These are phyloP conservation scores for Cyberlindnera lachancei DNA, from an alignment of 805 yeast genomes.

Conservation along the genomic window DNA sequence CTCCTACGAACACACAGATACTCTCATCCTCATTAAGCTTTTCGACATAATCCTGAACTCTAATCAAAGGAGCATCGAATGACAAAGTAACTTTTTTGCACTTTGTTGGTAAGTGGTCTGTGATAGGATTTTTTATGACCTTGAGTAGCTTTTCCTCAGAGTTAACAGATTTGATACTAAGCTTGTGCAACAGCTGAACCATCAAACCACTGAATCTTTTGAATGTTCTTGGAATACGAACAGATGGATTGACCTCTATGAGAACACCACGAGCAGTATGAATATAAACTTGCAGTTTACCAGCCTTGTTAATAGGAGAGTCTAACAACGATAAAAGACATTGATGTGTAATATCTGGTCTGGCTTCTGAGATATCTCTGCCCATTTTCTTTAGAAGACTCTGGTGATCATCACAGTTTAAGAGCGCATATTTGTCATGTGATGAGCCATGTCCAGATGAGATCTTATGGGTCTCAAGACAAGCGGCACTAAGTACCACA, in stretches of 20 bases:
- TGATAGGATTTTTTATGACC: constrained; percentile 94
- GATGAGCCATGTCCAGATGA: constrained; percentile 62
- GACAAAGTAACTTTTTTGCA: constrained; percentile 91
- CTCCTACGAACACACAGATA: constrained; percentile 96
- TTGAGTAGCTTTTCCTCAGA: constrained; percentile 90
- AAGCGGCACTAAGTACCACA: constrained; percentile 94
- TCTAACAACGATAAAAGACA: constrained; percentile 90
- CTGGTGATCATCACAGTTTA: constrained; percentile 98
- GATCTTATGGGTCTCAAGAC: constrained; percentile 89
- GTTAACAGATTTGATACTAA: constrained; percentile 89
- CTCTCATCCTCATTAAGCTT: constrained; percentile 84
- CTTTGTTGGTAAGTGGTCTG: constrained; percentile 93
- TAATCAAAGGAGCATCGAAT: constrained; percentile 80
- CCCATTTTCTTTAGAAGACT: constrained; percentile 93
- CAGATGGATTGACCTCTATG: constrained; percentile 92
- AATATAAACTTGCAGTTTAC: constrained; percentile 91
- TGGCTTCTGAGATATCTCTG: constrained; percentile 93
- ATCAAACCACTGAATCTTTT: constrained; percentile 95
- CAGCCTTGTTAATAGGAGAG: constrained; percentile 98
- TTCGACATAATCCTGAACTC: constrained; percentile 79
- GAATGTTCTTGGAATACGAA: constrained; percentile 96
- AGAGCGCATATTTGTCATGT: constrained; percentile 86
- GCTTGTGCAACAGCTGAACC: constrained; percentile 92
- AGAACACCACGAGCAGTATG: constrained; percentile 93
- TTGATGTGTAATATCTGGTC: constrained; percentile 99